phyloP scores from a whole-genome alignment of 768 basidiomycete genomes.

The Flagelloscypha sp. region DNA sequence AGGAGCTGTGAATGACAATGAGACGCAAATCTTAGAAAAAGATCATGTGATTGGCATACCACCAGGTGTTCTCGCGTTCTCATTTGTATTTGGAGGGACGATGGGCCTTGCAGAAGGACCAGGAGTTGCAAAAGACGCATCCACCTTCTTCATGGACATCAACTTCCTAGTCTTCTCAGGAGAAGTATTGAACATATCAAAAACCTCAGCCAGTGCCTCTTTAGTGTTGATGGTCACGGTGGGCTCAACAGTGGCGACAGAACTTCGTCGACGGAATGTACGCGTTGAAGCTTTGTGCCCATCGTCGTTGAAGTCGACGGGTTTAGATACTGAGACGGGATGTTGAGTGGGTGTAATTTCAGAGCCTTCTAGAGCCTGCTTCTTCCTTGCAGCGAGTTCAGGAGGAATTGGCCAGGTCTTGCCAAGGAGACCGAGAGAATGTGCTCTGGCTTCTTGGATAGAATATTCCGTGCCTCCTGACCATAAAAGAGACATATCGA shows the following conservation, averaged over 20 bases:
- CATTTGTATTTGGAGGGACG: constrained; percentile 24
- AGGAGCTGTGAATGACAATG: constrained; percentile 22
- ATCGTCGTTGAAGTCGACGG: constrained; percentile 56
- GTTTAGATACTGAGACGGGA: constrained; percentile 22
- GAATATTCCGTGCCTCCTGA: constrained; percentile 79
- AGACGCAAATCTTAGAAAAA: constrained; percentile 10
- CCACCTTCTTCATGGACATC: constrained; percentile 55
- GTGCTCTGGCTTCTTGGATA: constrained; percentile 74
- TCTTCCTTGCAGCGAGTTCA: constrained; percentile 23
- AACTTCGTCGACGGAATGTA: constrained; percentile 35
- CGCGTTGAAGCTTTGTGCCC: constrained; percentile 37
- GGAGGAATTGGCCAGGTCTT: constrained; percentile 75
- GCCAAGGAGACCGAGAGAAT: constrained; percentile 72
- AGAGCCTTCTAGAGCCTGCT: too few relatives aligned
- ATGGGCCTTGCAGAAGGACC: constrained; percentile 24
- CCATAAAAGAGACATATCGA: constrained; percentile 61
- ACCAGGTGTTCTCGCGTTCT: constrained; percentile 32
- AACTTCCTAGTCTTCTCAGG: constrained; percentile 66
- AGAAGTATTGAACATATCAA: constrained; percentile 94
- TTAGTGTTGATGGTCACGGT: constrained; percentile 97
- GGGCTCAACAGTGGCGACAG: constrained; percentile 50
- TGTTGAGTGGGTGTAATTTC: constrained; percentile 16
- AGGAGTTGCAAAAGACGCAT: constrained; percentile 44
- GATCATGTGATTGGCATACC: constrained; percentile 5
- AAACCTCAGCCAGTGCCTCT: constrained; percentile 88